These are phyloP conservation scores for Monoraphidium neglectum DNA, from an alignment of 139 green algal genomes.

Conservation along the genomic window DNA sequence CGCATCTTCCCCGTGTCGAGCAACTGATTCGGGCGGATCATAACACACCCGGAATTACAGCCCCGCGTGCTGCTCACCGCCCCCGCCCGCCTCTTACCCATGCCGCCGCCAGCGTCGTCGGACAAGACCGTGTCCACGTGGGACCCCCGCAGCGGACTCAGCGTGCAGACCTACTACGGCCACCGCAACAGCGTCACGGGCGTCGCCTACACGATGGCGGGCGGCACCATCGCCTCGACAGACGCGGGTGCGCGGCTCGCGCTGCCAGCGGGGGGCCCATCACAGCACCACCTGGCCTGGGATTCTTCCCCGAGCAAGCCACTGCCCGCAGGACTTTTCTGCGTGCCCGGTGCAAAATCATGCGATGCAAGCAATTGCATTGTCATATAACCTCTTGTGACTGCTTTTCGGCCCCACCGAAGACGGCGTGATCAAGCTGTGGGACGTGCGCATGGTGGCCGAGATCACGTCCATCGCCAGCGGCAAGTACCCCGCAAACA, in stretches of 20 bases:
- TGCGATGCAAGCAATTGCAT: too few species aligned
- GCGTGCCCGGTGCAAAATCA: too few species aligned
- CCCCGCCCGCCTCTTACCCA: too few species aligned
- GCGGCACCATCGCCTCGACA: constrained; percentile 51
- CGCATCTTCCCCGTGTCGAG: too few species aligned
- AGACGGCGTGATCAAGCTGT: constrained; percentile 84
- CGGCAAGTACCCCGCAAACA: constrained; percentile 72
- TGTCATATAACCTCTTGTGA: too few species aligned
- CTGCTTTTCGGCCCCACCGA: too few species aligned
- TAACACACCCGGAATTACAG: too few species aligned
- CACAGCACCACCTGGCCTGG: too few species aligned
- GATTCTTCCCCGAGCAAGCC: too few species aligned
- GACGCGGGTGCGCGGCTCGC: constrained; percentile 56
- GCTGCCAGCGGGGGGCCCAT: not conserved
- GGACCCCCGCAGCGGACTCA: constrained; percentile 77
- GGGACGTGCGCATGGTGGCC: constrained; percentile 85
- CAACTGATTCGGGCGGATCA: too few species aligned
- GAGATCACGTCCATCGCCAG: constrained; percentile 62
- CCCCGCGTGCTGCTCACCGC: too few species aligned
- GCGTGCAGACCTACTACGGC: constrained; percentile 81
- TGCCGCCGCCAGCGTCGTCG: constrained; percentile 58
- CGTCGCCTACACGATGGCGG: constrained; percentile 62
- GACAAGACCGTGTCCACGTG: constrained; percentile 88
- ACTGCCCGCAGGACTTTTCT: too few species aligned
- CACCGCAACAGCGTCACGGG: constrained; percentile 81